phyloP scores from a whole-genome alignment of 306 rosid genomes.

The Cicer chorassanicum region DNA sequence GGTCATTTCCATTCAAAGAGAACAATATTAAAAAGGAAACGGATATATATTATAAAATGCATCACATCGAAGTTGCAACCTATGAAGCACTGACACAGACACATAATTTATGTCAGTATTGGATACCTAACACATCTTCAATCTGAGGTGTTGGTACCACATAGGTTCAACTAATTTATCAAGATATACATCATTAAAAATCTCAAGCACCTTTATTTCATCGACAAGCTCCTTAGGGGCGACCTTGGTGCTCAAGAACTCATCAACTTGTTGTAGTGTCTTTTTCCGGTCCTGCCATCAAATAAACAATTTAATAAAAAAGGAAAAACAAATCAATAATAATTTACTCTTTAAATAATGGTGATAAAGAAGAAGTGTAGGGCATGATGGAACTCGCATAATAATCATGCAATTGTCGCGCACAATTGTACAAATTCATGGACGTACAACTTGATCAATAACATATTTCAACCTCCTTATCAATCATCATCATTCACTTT shows the following conservation, averaged over 20 bases:
- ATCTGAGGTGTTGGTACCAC: background rate
- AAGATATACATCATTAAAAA: background rate
- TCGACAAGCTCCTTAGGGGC: slow-evolving; percentile 85
- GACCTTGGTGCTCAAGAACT: slow-evolving; percentile 83
- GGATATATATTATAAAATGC: slow-evolving; percentile 5
- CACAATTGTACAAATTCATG: slow-evolving; percentile 15
- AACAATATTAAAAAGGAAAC: slow-evolving; percentile 17
- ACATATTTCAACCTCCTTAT: background rate
- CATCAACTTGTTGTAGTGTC: slow-evolving; percentile 73
- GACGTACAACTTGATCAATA: background rate
- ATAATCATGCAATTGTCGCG: background rate
- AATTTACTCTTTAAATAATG: background rate
- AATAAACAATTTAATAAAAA: slow-evolving; percentile 5
- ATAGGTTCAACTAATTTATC: slow-evolving; percentile 6
- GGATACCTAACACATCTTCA: no score
- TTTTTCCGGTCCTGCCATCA: slow-evolving; percentile 74
- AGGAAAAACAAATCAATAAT: background rate
- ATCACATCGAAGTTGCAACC: background rate
- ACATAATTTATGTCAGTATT: no score
- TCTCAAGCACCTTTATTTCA: slow-evolving; percentile 69
- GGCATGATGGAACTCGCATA: slow-evolving; percentile 16
- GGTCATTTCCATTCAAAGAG: slow-evolving; percentile 33
- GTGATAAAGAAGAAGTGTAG: slow-evolving; percentile 16
- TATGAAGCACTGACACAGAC: no score
- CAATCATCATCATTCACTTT: no score